phyloP scores from a whole-genome alignment of 176 grass and related monocot species.

The Elymus sibiricus region DNA sequence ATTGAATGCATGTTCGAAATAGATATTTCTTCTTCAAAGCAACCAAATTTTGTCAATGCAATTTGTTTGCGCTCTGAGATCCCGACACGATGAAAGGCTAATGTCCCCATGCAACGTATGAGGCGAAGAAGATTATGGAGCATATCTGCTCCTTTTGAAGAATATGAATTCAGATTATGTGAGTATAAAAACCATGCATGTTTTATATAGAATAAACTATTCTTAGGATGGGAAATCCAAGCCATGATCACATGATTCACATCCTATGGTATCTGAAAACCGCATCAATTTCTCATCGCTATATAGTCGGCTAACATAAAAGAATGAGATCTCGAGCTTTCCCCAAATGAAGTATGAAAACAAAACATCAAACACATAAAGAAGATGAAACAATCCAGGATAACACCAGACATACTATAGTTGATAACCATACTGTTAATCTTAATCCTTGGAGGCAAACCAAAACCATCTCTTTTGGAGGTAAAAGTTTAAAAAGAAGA shows the following conservation, averaged over 20 bases:
- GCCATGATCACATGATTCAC: neutral
- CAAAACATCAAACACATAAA: neutral
- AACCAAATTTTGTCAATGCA: too few relatives aligned
- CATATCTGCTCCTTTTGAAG: too few relatives aligned
- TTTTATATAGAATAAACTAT: neutral
- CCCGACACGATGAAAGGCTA: too few relatives aligned
- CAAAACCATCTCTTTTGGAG: neutral
- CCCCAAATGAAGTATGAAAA: neutral
- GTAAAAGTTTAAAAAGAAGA: neutral
- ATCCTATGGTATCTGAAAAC: neutral
- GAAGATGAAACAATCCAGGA: neutral
- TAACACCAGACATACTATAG: neutral
- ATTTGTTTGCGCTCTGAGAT: too few relatives aligned
- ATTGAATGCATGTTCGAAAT: too few relatives aligned
- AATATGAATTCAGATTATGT: neutral
- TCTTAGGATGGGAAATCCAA: neutral
- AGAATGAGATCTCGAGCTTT: neutral
- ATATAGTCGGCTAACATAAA: neutral
- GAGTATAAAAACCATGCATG: neutral
- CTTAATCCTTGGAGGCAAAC: neutral
- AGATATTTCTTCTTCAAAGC: too few relatives aligned
- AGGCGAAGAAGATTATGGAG: too few relatives aligned
- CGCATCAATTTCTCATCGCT: neutral
- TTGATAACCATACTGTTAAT: neutral
- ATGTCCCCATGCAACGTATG: too few relatives aligned